These are phyloP conservation scores for Phaffia rhodozyma DNA, from an alignment of 1,284 basidiomycete genomes.

Conservation along the genomic window DNA sequence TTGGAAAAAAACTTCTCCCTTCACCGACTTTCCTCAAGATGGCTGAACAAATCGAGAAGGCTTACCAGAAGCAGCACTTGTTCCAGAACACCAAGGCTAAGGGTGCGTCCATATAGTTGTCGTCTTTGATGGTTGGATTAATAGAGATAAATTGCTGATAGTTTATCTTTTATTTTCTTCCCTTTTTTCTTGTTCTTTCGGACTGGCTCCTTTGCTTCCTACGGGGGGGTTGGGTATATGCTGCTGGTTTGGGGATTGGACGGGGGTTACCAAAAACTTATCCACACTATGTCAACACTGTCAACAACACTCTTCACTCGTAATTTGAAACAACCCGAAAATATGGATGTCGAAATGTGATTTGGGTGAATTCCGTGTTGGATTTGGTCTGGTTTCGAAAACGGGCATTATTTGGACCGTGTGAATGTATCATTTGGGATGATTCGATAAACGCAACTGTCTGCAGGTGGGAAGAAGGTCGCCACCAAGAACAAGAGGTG, in stretches of 20 bases:
- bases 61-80: conserved; percentile 92
- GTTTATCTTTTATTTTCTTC: not conserved
- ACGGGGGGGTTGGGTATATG: no score
- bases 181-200: not conserved
- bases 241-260: no score
- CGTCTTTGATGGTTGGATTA: not conserved
- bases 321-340: not conserved
- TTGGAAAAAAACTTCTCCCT: no score
- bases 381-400: conserved; percentile 1
- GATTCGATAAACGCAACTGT: conserved; percentile 5
- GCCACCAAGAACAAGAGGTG: conserved; percentile 92
- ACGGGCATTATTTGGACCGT: not conserved
- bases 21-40: conserved; percentile 25
- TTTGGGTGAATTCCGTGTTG: not conserved
- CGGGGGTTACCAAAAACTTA: no score
- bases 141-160: not conserved
- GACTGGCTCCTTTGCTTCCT: not conserved
- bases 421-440: not conserved
- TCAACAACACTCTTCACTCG: no score
- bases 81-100: conserved; percentile 96
- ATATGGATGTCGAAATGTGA: not conserved
- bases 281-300: no score
- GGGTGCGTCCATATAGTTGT: conserved; percentile 47
- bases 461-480: conserved; percentile 69
- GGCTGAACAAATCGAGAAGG: conserved; percentile 68